These are phyloP conservation scores for Aspergillus carbonarius DNA, from an alignment of 2,329 filamentous ascomycete species.

Conservation along the genomic window DNA sequence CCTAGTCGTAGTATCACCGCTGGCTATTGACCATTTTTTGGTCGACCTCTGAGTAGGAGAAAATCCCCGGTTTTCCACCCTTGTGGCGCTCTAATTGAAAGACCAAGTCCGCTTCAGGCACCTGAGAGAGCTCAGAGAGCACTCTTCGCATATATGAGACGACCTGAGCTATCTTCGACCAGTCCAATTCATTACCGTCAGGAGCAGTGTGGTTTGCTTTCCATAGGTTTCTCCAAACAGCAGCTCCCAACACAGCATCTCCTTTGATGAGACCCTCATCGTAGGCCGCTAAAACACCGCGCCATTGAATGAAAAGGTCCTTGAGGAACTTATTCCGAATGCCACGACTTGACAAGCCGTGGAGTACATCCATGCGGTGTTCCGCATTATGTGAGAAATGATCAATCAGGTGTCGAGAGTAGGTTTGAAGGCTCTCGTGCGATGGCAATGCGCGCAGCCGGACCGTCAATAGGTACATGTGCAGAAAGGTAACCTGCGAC, in stretches of 20 bases:
- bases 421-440: conserved; percentile 65
- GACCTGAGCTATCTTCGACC: conserved; percentile 60
- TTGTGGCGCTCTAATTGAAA: conserved; percentile 49
- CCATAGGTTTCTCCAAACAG: conserved; percentile 92
- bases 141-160: conserved; percentile 63
- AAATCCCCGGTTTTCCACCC: conserved; percentile 35
- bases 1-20: conserved; percentile 14
- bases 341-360: conserved; percentile 51
- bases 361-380: conserved; percentile 62
- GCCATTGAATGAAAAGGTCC: conserved; percentile 91
- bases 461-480: conserved; percentile 88
- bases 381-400: conserved; percentile 74
- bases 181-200: conserved; percentile 54
- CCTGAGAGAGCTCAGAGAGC: conserved; percentile 53
- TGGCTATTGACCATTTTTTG: conserved; percentile 40
- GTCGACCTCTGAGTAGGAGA: conserved; percentile 36
- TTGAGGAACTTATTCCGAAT: conserved; percentile 67
- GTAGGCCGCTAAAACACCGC: conserved; percentile 73
- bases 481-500: conserved; percentile 93
- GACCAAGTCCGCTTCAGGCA: conserved; percentile 55
- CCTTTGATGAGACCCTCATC: conserved; percentile 48
- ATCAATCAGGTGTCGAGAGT: conserved; percentile 88
- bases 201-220: conserved; percentile 60
- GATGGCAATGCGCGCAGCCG: conserved; percentile 75
- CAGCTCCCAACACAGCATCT: conserved; percentile 55